These are phyloP conservation scores for Alternaria hordeiaustralica DNA, from an alignment of 2,329 filamentous ascomycete species.

Conservation along the genomic window DNA sequence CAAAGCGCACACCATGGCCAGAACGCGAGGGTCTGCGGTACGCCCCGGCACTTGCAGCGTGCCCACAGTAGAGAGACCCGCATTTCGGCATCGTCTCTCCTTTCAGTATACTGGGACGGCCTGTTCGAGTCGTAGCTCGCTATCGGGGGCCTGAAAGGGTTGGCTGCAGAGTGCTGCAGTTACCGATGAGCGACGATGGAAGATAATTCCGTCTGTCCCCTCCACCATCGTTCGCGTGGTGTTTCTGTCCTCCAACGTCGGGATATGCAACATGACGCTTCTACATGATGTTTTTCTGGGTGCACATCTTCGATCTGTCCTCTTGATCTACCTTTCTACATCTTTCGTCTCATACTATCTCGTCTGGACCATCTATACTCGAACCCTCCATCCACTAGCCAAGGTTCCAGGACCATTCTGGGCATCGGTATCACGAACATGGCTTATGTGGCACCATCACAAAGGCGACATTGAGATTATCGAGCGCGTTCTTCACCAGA, in stretches of 20 bases:
- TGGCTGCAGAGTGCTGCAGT: neutral
- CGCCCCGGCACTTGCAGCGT: neutral
- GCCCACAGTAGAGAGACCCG: neutral
- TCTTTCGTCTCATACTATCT: slow-evolving; percentile 9
- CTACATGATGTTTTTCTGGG: slow-evolving; percentile 1
- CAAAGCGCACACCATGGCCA: neutral
- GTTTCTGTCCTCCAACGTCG: neutral
- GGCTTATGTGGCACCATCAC: slow-evolving; percentile 30
- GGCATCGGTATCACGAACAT: slow-evolving; percentile 32
- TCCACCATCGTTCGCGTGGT: neutral
- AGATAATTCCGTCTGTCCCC: neutral
- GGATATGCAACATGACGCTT: slow-evolving; percentile 2
- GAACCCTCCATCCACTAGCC: slow-evolving; percentile 28
- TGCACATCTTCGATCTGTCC: neutral
- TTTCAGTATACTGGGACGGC: neutral
- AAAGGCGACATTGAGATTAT: slow-evolving; percentile 27
- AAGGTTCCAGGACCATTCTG: slow-evolving; percentile 31
- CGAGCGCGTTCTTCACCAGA: slow-evolving; percentile 19
- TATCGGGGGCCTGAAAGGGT: neutral
- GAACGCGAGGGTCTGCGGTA: neutral
- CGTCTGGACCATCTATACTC: slow-evolving; percentile 22
- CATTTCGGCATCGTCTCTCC: neutral
- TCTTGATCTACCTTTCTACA: slow-evolving; percentile 4
- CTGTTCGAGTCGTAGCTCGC: neutral
- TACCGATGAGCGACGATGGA: neutral